These are phyloP conservation scores for Gossypium thurberi DNA, from an alignment of 345 rosid species.

Conservation along the genomic window DNA sequence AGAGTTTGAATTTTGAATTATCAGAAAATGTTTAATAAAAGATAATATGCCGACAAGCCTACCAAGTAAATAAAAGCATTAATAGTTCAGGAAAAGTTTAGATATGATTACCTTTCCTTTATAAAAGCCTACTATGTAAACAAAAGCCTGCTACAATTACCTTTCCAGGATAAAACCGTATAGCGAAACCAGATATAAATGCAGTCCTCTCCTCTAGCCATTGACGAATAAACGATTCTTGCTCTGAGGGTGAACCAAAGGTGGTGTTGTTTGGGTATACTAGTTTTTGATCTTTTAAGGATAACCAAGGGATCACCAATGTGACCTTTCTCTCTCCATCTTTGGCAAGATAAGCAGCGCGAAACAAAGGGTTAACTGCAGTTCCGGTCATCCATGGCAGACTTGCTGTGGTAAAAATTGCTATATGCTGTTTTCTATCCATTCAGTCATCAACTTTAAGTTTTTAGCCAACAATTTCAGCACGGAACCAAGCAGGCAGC, in stretches of 20 bases:
- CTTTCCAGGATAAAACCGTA: slow-evolving; percentile 82
- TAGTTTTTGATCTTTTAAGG: slow-evolving; percentile 57
- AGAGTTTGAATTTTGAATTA: neutral
- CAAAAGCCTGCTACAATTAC: slow-evolving; percentile 27
- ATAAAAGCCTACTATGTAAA: slow-evolving; percentile 32
- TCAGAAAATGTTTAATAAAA: neutral
- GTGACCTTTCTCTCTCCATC: slow-evolving; percentile 57
- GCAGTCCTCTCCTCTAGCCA: slow-evolving; percentile 81
- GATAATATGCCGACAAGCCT: neutral
- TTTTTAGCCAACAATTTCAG: neutral
- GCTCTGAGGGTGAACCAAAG: slow-evolving; percentile 63
- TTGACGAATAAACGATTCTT: slow-evolving; percentile 53
- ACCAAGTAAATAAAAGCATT: neutral
- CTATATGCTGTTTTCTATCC: slow-evolving; percentile 60
- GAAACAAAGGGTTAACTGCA: slow-evolving; percentile 90
- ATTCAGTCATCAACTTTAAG: slow-evolving; percentile 31
- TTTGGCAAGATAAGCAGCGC: slow-evolving; percentile 89
- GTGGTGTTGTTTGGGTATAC: slow-evolving; percentile 59
- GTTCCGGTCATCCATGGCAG: slow-evolving; percentile 99
- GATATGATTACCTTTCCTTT: slow-evolving; percentile 60
- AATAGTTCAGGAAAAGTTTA: neutral
- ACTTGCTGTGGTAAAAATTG: slow-evolving; percentile 86
- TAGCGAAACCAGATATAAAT: slow-evolving; percentile 40
- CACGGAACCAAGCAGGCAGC: neutral
- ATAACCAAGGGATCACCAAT: slow-evolving; percentile 92